Evolutionary conservation across 2,329 filamentous ascomycete species (phyloP).

Genomic region (Scleromitrula shiraiana): DNA sequence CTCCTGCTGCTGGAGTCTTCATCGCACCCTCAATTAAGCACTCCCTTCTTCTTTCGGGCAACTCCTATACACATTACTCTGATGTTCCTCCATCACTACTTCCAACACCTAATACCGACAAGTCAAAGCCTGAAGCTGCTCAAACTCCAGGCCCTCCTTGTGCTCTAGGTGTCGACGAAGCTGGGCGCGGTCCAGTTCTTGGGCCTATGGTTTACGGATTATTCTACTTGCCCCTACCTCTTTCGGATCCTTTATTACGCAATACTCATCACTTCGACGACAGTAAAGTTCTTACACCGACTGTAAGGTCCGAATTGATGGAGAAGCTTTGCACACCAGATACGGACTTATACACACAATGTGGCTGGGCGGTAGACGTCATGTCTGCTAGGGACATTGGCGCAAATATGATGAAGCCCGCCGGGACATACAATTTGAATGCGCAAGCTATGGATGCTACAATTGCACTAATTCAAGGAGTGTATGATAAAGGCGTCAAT

Average conservation of each 20-base stretch:
- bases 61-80: slow-evolving; percentile 66
- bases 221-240: slow-evolving; percentile 66
- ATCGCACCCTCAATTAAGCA: slow-evolving; percentile 62
- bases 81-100: slow-evolving; percentile 55
- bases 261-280: slow-evolving; percentile 83
- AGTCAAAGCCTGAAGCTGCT: slow-evolving; percentile 12
- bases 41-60: slow-evolving; percentile 50
- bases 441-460: slow-evolving; percentile 94
- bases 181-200: slow-evolving; percentile 86
- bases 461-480: slow-evolving; percentile 68
- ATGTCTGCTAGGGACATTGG: slow-evolving; percentile 57
- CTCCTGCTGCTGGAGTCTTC: slow-evolving; percentile 38
- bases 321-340: slow-evolving; percentile 58
- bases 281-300: slow-evolving; percentile 80
- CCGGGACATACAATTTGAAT: slow-evolving; percentile 75
- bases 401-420: slow-evolving; percentile 32
- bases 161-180: slow-evolving; percentile 86
- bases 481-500: slow-evolving; percentile 71
- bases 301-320: slow-evolving; percentile 67
- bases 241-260: slow-evolving; percentile 67
- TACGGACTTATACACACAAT: slow-evolving; percentile 51
- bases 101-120: slow-evolving; percentile 21
- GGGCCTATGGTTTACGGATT: slow-evolving; percentile 68
- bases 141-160: slow-evolving; percentile 47
- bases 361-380: slow-evolving; percentile 76